These are phyloP conservation scores for Chlorophyllum brunneum DNA, from an alignment of 768 basidiomycete genomes.

Conservation along the genomic window DNA sequence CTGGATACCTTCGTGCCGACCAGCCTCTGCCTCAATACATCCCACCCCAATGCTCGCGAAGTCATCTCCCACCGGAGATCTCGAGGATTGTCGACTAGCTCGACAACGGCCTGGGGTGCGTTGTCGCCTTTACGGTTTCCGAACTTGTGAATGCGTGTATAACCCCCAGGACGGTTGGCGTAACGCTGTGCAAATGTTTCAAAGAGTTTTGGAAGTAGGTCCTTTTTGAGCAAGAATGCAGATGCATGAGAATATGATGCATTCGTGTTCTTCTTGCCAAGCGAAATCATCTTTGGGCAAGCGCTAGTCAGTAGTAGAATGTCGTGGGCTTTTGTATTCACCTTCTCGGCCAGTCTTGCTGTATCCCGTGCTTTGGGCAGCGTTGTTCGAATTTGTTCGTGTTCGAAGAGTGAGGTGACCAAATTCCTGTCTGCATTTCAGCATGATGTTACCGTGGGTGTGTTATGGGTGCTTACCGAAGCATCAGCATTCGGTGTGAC, in stretches of 20 bases:
- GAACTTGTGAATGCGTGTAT: slow-evolving; percentile 90
- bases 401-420: slow-evolving; percentile 90
- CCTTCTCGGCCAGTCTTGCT: slow-evolving; percentile 91
- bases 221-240: slow-evolving; percentile 73
- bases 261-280: slow-evolving; percentile 82
- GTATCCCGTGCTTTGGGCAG: slow-evolving; percentile 92
- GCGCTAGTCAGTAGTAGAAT: no score
- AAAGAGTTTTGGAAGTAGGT: slow-evolving; percentile 80
- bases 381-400: slow-evolving; percentile 95
- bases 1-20: slow-evolving; percentile 37
- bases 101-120: slow-evolving; percentile 87
- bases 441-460: no score
- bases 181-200: slow-evolving; percentile 78
- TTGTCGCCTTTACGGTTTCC: slow-evolving; percentile 92
- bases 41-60: slow-evolving; percentile 84
- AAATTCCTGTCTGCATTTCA: no score
- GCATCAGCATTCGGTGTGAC: slow-evolving; percentile 89
- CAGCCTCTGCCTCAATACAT: slow-evolving; percentile 60
- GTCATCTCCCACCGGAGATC: slow-evolving; percentile 89
- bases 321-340: slow-evolving; percentile 21
- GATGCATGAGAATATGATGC: slow-evolving; percentile 69
- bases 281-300: slow-evolving; percentile 72
- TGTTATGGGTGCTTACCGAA: slow-evolving; percentile 61
- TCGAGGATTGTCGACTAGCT: slow-evolving; percentile 90
- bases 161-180: slow-evolving; percentile 80